Percentiles rank a stretch among this genome's conserved stretches.
These are phyloP conservation scores for Sugiyamaella qingdaonensis DNA, from an alignment of 805 yeast species.

Conservation along the genomic window DNA sequence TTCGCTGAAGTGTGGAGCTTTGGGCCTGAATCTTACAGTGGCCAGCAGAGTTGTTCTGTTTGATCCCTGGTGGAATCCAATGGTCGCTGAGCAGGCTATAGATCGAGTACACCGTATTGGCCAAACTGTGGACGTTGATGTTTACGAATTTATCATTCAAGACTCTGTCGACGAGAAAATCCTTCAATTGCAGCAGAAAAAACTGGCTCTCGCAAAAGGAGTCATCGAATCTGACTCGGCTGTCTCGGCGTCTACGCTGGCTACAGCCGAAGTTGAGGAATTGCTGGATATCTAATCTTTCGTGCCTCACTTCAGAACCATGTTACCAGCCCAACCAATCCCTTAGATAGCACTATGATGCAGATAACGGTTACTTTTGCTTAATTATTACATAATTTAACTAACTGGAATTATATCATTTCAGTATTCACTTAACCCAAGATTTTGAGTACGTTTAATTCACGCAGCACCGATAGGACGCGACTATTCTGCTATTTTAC, in stretches of 20 bases:
- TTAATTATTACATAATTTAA: too few species aligned
- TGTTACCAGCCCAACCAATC: too few species aligned
- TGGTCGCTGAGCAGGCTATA: conserved; percentile 48
- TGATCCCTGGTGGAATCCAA: conserved; percentile 53
- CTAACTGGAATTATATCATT: too few species aligned
- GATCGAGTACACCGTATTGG: conserved; percentile 50
- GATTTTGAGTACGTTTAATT: too few species aligned
- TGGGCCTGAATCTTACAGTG: conserved; percentile 41
- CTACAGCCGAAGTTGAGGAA: too few species aligned
- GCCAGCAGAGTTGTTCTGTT: conserved; percentile 41
- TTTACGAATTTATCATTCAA: conserved; percentile 39
- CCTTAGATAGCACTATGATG: too few species aligned
- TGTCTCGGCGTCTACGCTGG: neutral
- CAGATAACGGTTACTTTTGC: too few species aligned
- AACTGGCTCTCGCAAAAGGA: conserved; percentile 34
- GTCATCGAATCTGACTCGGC: conserved; percentile 25
- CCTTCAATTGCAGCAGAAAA: conserved; percentile 34
- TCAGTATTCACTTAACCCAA: too few species aligned
- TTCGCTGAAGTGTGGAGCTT: conserved; percentile 43
- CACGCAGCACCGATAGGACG: too few species aligned
- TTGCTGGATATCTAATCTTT: too few species aligned
- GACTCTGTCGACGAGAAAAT: conserved; percentile 42
- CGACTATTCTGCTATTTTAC: too few species aligned
- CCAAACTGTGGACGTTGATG: conserved; percentile 42
- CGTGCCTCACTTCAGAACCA: too few species aligned